These are phyloP conservation scores for Zymoseptoria passerinii DNA, from an alignment of 2,329 filamentous ascomycete species.

Conservation along the genomic window DNA sequence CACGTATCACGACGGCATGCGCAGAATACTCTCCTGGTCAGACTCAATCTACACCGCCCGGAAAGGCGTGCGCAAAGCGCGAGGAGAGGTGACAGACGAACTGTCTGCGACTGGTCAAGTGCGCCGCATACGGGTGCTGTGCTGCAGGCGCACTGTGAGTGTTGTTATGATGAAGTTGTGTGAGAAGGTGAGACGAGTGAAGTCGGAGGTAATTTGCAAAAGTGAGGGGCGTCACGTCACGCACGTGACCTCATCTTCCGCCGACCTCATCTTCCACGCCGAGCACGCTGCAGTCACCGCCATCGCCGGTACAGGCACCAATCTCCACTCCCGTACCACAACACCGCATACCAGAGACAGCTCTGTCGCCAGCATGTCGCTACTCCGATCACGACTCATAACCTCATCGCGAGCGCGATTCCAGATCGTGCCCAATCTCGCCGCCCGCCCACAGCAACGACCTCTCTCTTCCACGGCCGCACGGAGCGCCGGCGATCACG, in stretches of 20 bases:
- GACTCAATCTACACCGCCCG: not conserved
- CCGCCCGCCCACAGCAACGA: slow-evolving; percentile 22
- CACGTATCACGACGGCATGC: not conserved
- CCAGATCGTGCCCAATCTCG: slow-evolving; percentile 26
- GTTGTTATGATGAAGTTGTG: not conserved
- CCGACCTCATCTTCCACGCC: not conserved
- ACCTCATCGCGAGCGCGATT: slow-evolving; percentile 25
- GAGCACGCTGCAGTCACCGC: not conserved
- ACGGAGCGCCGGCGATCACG: slow-evolving; percentile 45
- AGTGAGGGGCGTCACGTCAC: not conserved
- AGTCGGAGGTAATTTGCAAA: not conserved
- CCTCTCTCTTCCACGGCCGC: slow-evolving; percentile 27
- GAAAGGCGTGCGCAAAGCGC: not conserved
- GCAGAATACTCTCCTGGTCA: not conserved
- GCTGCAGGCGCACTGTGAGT: not conserved
- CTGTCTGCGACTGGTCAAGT: not conserved
- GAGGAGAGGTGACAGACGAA: not conserved
- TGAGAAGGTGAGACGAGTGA: slow-evolving; percentile 2
- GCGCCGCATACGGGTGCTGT: not conserved
- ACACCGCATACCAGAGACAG: not conserved
- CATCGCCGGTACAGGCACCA: not conserved
- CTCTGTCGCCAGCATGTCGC: slow-evolving; percentile 20
- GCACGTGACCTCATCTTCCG: not conserved
- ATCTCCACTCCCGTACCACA: slow-evolving; percentile 2
- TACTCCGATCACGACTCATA: slow-evolving; percentile 25